A percentile compares a stretch with the other conserved stretches of the same genome.
phyloP scores from a whole-genome alignment of 164 flowering plant genomes.

The Magnolia kwangsiensis region DNA sequence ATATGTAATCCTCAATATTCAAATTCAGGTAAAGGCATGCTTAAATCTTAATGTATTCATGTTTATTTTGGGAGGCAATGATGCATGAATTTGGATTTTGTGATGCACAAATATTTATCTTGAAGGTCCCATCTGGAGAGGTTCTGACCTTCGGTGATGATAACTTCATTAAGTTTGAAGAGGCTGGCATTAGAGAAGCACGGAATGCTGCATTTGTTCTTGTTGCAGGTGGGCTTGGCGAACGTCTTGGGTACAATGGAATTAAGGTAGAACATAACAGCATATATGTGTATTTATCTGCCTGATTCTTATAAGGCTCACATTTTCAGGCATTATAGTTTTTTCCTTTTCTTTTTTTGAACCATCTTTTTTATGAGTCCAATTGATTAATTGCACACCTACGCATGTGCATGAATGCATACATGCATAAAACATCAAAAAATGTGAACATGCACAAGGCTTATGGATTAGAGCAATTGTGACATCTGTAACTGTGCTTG shows the following conservation, averaged over 20 bases:
- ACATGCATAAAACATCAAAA: not conserved
- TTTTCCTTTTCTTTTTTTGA: not conserved
- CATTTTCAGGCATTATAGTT: not conserved
- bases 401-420: not conserved
- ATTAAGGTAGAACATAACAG: constrained; percentile 59
- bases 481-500: not conserved
- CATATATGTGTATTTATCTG: not conserved
- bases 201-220: constrained; percentile 90
- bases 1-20: not conserved
- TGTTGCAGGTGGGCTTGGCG: constrained; percentile 99
- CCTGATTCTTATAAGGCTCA: not conserved
- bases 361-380: not conserved
- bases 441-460: not conserved
- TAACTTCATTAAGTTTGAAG: constrained; percentile 66
- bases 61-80: not conserved
- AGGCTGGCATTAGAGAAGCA: constrained; percentile 71
- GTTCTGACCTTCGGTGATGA: constrained; percentile 68
- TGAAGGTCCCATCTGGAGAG: constrained; percentile 96
- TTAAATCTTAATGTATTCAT: not conserved
- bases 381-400: too few species aligned
- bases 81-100: not conserved
- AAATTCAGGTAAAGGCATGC: not conserved
- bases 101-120: not conserved
- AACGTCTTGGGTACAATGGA: constrained; percentile 97
- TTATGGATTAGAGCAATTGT: not conserved